phyloP scores from a whole-genome alignment of 2,329 filamentous ascomycete species.

The Hypoxylon sp. region DNA sequence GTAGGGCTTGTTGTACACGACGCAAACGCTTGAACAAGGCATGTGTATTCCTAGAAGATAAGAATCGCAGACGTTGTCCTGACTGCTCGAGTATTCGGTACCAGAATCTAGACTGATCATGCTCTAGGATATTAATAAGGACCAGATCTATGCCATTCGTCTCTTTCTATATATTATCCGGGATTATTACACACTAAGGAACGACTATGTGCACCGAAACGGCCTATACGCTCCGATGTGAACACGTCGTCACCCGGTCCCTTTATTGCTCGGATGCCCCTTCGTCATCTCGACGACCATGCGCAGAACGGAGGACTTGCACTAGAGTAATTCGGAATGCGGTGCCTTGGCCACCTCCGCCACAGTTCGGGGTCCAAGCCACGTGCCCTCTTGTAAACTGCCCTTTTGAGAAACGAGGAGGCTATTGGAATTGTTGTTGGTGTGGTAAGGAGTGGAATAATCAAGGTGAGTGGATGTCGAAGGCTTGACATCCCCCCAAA shows the following conservation, averaged over 20 bases:
- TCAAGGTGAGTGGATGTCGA: slow-evolving; percentile 47
- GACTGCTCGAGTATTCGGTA: neutral
- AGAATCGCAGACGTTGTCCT: slow-evolving; percentile 24
- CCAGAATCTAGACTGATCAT: neutral
- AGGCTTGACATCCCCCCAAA: neutral
- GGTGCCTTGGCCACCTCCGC: slow-evolving; percentile 63
- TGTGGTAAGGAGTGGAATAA: slow-evolving; percentile 67
- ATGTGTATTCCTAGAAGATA: slow-evolving; percentile 24
- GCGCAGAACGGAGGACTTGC: slow-evolving; percentile 57
- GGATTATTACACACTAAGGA: slow-evolving; percentile 4
- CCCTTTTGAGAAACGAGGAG: slow-evolving; percentile 63
- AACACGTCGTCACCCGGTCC: slow-evolving; percentile 62
- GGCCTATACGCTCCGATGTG: slow-evolving; percentile 64
- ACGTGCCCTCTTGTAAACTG: slow-evolving; percentile 63
- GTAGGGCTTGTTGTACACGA: slow-evolving; percentile 23
- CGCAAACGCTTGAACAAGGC: neutral
- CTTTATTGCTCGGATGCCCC: slow-evolving; percentile 61
- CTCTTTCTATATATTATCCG: neutral
- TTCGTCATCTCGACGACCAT: slow-evolving; percentile 44
- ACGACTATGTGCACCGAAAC: slow-evolving; percentile 63
- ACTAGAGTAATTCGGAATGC: slow-evolving; percentile 59
- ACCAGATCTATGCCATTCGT: neutral
- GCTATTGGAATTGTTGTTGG: slow-evolving; percentile 69
- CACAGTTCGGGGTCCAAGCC: slow-evolving; percentile 56
- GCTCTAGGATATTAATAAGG: neutral